Evolutionary conservation across 805 yeast genomes (phyloP), one percentile per base, ranked within the genome.

Genomic region (Zygoascus tannicola): DNA sequence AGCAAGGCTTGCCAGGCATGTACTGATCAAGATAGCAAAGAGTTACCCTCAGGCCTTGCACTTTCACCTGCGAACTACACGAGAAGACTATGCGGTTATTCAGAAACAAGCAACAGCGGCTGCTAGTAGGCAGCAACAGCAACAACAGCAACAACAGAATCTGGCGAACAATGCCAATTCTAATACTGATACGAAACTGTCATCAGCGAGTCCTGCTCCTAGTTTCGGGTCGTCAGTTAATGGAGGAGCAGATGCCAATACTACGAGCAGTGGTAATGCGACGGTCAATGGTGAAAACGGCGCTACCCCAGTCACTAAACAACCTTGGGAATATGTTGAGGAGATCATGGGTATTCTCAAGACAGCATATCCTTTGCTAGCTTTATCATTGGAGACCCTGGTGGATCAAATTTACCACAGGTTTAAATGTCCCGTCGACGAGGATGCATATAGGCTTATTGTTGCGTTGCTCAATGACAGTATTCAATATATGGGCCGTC

Each of bases 1-100:
- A 60, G 97, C 97, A 0, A 74, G 77, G 44, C 71, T 87, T 61
- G 96, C 90, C 2, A 80, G 95, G 48, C 87, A 80, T 55, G 83
- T 92, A 36, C 71, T 92, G 58, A 83, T 87, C 43, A 73, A 92
- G 52, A 92, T 92, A 57, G 98, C 98, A 1, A 92, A 92, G 68
- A 81, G 87, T 43, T 94, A 84, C 65, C 99, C 99, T 1, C 99
- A 92, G 65, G 96, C 98, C 0, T 71, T 92, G 45, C 97, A 92
- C 57, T 92, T 88, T 79, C 97, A 88, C 57, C 70, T 92, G 54
- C 72, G 98, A 45, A 92, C 98, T 1, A 85, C 97, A 0, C 85
- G 84, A 59, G 99, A 92, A 59, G 98, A 92, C 54, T 85, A 81
- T 63, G 80, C 87, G 3, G 87, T 84, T 2, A 74, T 87, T 43